Evolutionary conservation across 1,284 basidiomycete species (phyloP).

Genomic region (Apiotrichum porosum): DNA sequence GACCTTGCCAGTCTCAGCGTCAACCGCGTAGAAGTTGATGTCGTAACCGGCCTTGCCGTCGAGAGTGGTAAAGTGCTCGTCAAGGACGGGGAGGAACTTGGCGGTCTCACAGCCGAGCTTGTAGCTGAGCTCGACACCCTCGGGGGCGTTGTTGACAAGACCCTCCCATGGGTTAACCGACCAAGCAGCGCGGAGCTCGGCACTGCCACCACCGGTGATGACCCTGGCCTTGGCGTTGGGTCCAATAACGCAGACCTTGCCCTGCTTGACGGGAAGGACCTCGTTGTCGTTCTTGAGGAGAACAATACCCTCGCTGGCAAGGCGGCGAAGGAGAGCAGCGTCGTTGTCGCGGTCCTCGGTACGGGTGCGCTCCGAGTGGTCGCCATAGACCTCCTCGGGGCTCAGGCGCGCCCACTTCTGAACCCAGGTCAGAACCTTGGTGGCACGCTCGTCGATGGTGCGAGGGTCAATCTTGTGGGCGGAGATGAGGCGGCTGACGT

Average conservation of each 20-base stretch:
- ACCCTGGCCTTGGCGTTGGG: slow-evolving; percentile 57
- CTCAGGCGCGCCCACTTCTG: slow-evolving; percentile 25
- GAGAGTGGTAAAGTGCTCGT: slow-evolving; percentile 20
- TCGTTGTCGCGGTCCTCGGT: slow-evolving; percentile 16
- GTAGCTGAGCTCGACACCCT: slow-evolving; percentile 49
- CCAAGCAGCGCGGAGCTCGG: slow-evolving; percentile 52
- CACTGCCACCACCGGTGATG: slow-evolving; percentile 57
- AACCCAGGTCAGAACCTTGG: slow-evolving; percentile 43
- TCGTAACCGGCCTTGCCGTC: slow-evolving; percentile 27
- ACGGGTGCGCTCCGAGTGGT: slow-evolving; percentile 23
- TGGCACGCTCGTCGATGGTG: slow-evolving; percentile 21
- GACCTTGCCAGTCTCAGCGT: slow-evolving; percentile 15
- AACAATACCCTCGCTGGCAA: slow-evolving; percentile 57
- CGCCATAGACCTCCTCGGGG: slow-evolving; percentile 27
- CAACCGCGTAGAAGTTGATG: slow-evolving; percentile 21
- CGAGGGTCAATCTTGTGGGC: slow-evolving; percentile 54
- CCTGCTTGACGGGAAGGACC: slow-evolving; percentile 26
- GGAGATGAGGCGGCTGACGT: slow-evolving; percentile 57
- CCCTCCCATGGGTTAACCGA: slow-evolving; percentile 55
- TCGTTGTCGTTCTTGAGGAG: slow-evolving; percentile 49
- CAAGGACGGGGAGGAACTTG: slow-evolving; percentile 25
- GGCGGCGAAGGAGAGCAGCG: slow-evolving; percentile 23
- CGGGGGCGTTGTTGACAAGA: slow-evolving; percentile 50
- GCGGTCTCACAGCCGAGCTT: slow-evolving; percentile 33
- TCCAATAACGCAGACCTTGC: slow-evolving; percentile 56